phyloP scores from a whole-genome alignment of 83 land plant genomes.

The Larix sibirica region DNA sequence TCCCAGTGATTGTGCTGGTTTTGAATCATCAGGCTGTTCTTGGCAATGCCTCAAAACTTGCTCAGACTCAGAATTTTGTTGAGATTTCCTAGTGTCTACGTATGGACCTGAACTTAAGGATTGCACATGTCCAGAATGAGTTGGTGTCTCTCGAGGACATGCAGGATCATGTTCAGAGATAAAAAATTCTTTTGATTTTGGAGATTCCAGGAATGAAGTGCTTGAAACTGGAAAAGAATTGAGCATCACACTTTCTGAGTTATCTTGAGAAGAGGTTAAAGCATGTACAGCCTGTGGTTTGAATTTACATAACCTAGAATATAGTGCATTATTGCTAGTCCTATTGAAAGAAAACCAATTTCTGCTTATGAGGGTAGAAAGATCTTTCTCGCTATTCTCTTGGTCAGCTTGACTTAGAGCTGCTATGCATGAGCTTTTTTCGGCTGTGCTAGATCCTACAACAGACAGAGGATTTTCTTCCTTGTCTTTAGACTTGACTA shows the following conservation, averaged over 20 bases:
- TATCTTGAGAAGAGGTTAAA: slow-evolving; percentile 1
- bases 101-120: background rate
- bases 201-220: background rate
- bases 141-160: background rate
- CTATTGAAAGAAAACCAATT: slow-evolving; percentile 5
- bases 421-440: background rate
- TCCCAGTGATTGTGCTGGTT: background rate
- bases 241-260: background rate
- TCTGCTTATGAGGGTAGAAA: background rate
- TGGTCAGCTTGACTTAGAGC: background rate
- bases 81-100: background rate
- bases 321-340: background rate
- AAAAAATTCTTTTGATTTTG: slow-evolving; percentile 9
- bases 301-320: background rate
- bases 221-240: background rate
- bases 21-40: background rate
- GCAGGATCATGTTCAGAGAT: background rate
- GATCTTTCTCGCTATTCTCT: slow-evolving; percentile 5
- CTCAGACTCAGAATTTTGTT: background rate
- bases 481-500: background rate
- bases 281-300: background rate
- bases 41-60: slow-evolving; percentile 4
- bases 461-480: background rate
- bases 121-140: background rate
- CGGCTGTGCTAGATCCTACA: background rate